phyloP scores from a whole-genome alignment of 805 yeast genomes.

The Blastobotrys terrestris region DNA sequence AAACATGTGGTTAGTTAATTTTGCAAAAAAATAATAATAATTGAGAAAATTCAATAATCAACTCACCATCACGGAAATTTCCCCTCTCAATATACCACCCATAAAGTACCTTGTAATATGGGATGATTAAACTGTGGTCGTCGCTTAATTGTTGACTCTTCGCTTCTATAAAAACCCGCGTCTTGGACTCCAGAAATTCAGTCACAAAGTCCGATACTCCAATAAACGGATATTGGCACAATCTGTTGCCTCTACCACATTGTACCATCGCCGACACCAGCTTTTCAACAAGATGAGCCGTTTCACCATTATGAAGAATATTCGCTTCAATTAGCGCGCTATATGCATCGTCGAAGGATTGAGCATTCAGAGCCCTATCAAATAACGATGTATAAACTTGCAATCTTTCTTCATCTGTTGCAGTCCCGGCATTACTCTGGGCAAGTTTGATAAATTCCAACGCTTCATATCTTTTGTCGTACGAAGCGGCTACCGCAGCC shows the following conservation, averaged over 20 bases:
- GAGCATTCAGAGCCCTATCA: slow-evolving; percentile 26
- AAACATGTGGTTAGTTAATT: neutral
- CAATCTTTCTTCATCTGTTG: slow-evolving; percentile 22
- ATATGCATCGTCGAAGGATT: slow-evolving; percentile 32
- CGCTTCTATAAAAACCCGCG: slow-evolving; percentile 19
- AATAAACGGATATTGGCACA: slow-evolving; percentile 40
- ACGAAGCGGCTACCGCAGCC: neutral
- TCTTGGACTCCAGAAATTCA: slow-evolving; percentile 33
- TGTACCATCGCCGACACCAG: slow-evolving; percentile 24
- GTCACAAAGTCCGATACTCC: slow-evolving; percentile 41
- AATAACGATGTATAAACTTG: slow-evolving; percentile 21
- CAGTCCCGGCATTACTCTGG: slow-evolving; percentile 18
- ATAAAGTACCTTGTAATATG: slow-evolving; percentile 45
- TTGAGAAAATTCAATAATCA: slow-evolving; percentile 8
- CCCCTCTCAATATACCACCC: slow-evolving; percentile 46
- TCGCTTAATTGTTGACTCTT: slow-evolving; percentile 18
- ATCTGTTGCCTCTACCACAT: slow-evolving; percentile 34
- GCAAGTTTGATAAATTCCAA: slow-evolving; percentile 32
- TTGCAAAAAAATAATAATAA: neutral
- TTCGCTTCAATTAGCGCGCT: slow-evolving; percentile 28
- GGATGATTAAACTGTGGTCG: slow-evolving; percentile 32
- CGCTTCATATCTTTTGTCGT: neutral
- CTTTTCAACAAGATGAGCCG: slow-evolving; percentile 9
- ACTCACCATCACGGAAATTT: slow-evolving; percentile 40
- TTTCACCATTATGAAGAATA: slow-evolving; percentile 5